Base-by-base conservation (phyloP, 805 yeast species). In the Sugiyamaella floridensis region DNA sequence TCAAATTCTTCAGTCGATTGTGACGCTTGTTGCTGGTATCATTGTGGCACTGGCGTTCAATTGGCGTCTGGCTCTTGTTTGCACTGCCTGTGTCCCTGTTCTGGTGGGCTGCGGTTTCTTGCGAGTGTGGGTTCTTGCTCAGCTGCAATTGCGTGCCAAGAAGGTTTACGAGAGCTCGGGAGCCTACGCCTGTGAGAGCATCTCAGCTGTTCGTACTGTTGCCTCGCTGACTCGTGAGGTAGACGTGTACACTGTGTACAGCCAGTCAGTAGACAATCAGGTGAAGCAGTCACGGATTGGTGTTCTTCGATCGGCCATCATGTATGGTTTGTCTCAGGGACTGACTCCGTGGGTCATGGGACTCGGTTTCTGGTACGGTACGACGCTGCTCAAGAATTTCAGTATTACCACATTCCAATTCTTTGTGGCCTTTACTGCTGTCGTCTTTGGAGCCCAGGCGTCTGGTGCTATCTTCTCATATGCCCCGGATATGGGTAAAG, bases 301-400 rank as follows among this genome's bases (percentile, higher is more conserved):
- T 2, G 57, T 60, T 10, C n/a, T 58, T 10, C 55, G 60, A n/a
- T 70, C 76, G 2, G 69, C 71, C 1, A 20, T 66, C 14, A 52
- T 71, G 42, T 71, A 60, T 45, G 74, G 70, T 9, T 53, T 68
- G n/a, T 63, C 71, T 20, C 73, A 70, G 55, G 73, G 74, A 5
- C 54, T 67, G 41, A 60, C 70, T 3, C 72, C 71, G 14, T 69
- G 70, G 65, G 66, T 71, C 16, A 58, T 68, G 53, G 75, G 71
- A 1, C 61, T 72, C 2, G 69, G 70, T n/a, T 72, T 71, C 65
- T 72, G 76, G 76, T 72, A 70, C 59, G 76, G 76, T 6, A 59
- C 72, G 11, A 66, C 68, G 4, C 58, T 67, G 47, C 48, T 72
- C 59, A 60, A 67, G 40, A 60, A 61, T 29, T 58, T 60, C 18